Conservation (phyloP, 2,329 filamentous ascomycete species). For the Pyricularia grisea region DNA sequence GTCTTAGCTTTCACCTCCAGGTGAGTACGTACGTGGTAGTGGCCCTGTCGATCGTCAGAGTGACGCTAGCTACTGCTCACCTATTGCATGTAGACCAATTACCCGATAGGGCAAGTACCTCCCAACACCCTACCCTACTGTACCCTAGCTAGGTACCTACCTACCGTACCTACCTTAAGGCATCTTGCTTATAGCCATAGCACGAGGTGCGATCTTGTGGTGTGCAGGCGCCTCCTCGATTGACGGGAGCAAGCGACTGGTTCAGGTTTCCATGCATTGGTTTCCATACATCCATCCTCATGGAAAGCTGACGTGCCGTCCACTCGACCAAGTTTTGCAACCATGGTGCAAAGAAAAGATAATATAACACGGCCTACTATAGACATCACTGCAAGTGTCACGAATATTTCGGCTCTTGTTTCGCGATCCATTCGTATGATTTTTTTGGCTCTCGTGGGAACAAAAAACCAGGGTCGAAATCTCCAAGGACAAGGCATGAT, state of each 20-base stretch:
- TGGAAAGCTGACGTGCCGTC: neutral
- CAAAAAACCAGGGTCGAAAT: neutral
- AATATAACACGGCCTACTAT: neutral
- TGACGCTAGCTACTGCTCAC: neutral
- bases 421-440: neutral
- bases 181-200: too few relatives aligned
- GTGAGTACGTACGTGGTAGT: neutral
- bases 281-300: neutral
- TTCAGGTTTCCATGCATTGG: neutral
- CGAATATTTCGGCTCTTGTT: neutral
- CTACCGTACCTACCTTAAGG: too few relatives aligned
- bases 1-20: neutral
- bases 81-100: too few relatives aligned
- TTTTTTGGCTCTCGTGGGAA: neutral
- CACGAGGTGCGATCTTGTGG: neutral
- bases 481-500: neutral
- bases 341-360: neutral
- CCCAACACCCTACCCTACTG: neutral
- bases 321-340: neutral
- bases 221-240: neutral
- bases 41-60: neutral
- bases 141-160: too few relatives aligned
- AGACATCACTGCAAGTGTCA: neutral
- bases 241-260: neutral
- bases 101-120: too few relatives aligned